Conservation (phyloP, 441 rosid species). For the Bocquillonia castaneifolia region DNA sequence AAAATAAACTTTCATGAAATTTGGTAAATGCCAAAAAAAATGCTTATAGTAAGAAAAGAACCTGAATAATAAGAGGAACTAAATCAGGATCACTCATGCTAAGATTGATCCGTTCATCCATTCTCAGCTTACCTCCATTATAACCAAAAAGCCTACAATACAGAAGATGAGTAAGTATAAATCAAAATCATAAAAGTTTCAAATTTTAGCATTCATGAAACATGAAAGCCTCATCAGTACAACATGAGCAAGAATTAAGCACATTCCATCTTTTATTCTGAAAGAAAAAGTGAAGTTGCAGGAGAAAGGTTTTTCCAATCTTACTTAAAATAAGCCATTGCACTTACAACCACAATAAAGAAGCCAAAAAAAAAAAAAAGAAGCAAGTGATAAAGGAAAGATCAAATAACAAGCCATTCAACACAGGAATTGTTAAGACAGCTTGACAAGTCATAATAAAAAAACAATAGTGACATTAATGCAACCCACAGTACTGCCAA, state of each 20-base stretch:
- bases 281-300: neutral
- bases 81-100: conserved; percentile 98
- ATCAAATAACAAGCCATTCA: neutral
- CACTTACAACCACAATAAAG: neutral
- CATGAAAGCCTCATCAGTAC: neutral
- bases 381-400: neutral
- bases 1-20: conserved; percentile 14
- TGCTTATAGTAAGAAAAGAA: conserved; percentile 24
- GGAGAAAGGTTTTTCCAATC: neutral
- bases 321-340: neutral
- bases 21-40: conserved; percentile 12
- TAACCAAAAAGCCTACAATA: conserved; percentile 72
- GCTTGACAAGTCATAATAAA: neutral
- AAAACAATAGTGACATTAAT: neutral
- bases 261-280: neutral
- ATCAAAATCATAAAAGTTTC: too few relatives aligned
- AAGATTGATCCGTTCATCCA: conserved; percentile 90
- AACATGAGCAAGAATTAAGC: neutral
- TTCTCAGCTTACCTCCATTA: conserved; percentile 81
- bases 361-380: neutral
- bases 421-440: neutral
- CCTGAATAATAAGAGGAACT: conserved; percentile 92
- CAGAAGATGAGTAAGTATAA: conserved; percentile 8
- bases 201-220: neutral
- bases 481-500: neutral